Conservation (phyloP, 129 eudicot genomes). For the Centaurea solstitialis region DNA sequence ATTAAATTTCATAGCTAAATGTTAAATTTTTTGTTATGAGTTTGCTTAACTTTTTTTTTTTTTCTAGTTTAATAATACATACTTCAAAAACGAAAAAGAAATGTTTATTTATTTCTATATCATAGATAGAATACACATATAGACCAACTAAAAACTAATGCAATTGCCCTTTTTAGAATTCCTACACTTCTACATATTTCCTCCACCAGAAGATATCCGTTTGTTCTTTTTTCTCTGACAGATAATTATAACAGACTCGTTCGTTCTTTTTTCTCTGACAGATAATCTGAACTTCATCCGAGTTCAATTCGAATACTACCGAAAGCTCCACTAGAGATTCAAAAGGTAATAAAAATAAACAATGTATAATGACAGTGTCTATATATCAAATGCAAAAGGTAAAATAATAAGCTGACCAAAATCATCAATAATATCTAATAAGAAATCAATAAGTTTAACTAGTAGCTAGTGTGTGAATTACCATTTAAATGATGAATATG, state of each 20-base stretch:
- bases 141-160: not conserved
- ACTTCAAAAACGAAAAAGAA: not conserved
- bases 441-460: not conserved
- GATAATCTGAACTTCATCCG: too few species aligned
- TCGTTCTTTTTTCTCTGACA: not conserved
- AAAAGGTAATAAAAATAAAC: too few species aligned
- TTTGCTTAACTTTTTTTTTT: too few species aligned
- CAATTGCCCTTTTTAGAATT: not conserved
- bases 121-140: not conserved
- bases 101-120: not conserved
- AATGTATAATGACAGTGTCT: too few species aligned
- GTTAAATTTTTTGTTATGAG: too few species aligned
- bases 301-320: too few species aligned
- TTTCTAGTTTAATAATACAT: too few species aligned
- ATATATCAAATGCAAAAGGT: not conserved
- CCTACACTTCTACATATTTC: not conserved
- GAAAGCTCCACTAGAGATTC: too few species aligned
- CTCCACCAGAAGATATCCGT: too few species aligned
- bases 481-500: not conserved
- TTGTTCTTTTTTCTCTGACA: not conserved
- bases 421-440: not conserved
- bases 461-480: not conserved
- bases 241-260: too few species aligned
- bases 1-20: too few species aligned
- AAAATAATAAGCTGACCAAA: not conserved